phyloP scores from a whole-genome alignment of 768 basidiomycete species.

The Coprinellus micaceus region DNA sequence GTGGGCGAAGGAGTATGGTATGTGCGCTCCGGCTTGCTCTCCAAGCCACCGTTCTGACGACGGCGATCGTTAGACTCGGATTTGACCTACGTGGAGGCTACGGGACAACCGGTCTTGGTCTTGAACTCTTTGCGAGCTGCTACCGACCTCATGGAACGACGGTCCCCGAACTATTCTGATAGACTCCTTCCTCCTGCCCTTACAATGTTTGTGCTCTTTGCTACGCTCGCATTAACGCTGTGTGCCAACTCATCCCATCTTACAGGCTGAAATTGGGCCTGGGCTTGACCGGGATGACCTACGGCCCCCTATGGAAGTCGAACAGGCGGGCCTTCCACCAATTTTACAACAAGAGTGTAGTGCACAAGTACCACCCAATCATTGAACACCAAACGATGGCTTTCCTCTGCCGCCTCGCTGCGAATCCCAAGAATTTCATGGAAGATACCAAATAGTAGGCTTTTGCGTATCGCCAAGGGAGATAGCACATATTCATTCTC shows the following conservation, averaged over 20 bases:
- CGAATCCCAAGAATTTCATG: constrained; percentile 19
- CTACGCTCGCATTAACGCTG: neutral
- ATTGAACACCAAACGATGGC: constrained; percentile 21
- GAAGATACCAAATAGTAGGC: constrained; percentile 20
- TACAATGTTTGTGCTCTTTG: constrained; percentile 15
- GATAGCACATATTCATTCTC: neutral
- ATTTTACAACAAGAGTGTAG: constrained; percentile 20
- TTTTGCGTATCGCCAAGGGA: neutral
- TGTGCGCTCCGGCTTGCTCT: no score
- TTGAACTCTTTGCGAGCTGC: constrained; percentile 23
- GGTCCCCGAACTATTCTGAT: constrained; percentile 27
- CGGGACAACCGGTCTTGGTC: constrained; percentile 24
- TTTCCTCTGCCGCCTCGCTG: constrained; percentile 18
- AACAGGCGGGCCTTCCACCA: constrained; percentile 24
- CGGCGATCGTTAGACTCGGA: no score
- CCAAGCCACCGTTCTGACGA: no score
- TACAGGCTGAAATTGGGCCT: constrained; percentile 20
- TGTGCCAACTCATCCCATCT: neutral
- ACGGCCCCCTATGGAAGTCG: constrained; percentile 25
- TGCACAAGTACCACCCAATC: constrained; percentile 20
- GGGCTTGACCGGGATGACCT: constrained; percentile 21
- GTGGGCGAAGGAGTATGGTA: no score
- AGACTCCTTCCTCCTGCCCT: constrained; percentile 15
- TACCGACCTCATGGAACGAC: constrained; percentile 26
- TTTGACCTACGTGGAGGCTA: constrained; percentile 22